A percentile compares a stretch with the other conserved stretches of the same genome.
Evolutionary conservation across 192 early-diverging fungal genomes (phyloP).

Genomic region (Rhizoclosmatium globosum): DNA sequence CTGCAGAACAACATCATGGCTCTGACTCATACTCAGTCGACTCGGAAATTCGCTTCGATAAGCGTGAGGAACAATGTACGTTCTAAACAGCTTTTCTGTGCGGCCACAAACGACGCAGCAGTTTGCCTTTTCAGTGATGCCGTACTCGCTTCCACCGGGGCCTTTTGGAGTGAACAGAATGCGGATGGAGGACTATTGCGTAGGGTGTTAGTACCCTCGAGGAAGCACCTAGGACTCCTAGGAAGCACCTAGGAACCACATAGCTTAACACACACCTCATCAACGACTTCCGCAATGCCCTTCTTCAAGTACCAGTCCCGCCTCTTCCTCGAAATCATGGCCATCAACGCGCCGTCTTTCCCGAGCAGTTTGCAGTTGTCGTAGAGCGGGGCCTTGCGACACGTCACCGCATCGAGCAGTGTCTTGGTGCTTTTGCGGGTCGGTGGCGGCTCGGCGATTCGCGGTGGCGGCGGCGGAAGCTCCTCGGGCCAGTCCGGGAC

Average conservation of each 20-base stretch:
- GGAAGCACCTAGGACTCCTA: too few relatives aligned
- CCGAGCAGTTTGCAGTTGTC: not conserved
- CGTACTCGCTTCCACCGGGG: conserved; percentile 13
- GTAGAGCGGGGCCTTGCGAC: not conserved
- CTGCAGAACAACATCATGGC: conserved; percentile 16
- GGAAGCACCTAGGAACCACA: not conserved
- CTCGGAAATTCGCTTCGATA: conserved; percentile 3
- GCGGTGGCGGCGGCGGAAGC: conserved; percentile 11
- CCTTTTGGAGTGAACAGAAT: conserved; percentile 12
- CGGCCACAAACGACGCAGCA: conserved; percentile 11
- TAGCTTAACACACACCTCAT: not conserved
- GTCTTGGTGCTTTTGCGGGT: not conserved
- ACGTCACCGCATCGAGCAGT: conserved; percentile 16
- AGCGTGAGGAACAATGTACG: conserved; percentile 21
- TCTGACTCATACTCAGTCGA: not conserved
- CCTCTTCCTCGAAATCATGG: conserved; percentile 20
- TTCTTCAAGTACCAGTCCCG: conserved; percentile 17
- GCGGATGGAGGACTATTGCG: conserved; percentile 2
- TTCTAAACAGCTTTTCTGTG: not conserved
- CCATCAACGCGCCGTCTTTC: conserved; percentile 10
- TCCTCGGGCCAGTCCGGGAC: conserved; percentile 17
- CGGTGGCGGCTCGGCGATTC: not conserved
- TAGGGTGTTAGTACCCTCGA: not conserved
- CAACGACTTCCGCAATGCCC: conserved; percentile 14
- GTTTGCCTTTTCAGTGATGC: conserved; percentile 14